Conservation (phyloP, 2,329 filamentous ascomycete genomes). For the Chalaropsis ovoidea region DNA sequence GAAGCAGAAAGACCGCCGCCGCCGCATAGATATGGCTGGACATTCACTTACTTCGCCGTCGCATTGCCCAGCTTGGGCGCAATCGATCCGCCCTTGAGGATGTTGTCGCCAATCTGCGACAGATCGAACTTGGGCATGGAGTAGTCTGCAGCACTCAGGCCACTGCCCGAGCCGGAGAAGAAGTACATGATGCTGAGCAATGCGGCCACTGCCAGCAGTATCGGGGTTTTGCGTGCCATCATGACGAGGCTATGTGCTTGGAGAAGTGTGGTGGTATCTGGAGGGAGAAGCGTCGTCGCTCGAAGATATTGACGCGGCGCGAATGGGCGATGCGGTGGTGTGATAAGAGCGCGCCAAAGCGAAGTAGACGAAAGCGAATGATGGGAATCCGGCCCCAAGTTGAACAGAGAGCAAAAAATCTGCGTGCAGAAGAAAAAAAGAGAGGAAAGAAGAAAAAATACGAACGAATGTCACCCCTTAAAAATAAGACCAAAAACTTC, state of each 20-base stretch:
- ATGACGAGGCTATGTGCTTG: background rate
- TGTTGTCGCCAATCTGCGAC: slow-evolving; percentile 36
- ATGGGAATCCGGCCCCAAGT: slow-evolving; percentile 14
- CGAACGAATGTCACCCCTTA: background rate
- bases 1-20: background rate
- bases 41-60: slow-evolving; percentile 55
- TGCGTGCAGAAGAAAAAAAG: background rate
- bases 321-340: background rate
- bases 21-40: background rate
- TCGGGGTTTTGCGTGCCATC: slow-evolving; percentile 46
- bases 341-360: background rate
- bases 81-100: slow-evolving; percentile 60
- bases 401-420: background rate
- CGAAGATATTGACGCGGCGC: background rate
- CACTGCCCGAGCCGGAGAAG: slow-evolving; percentile 39
- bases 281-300: background rate
- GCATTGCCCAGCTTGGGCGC: slow-evolving; percentile 75
- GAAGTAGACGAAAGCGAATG: background rate
- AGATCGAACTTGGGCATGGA: slow-evolving; percentile 33
- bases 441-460: background rate
- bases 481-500: background rate
- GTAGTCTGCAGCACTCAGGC: slow-evolving; percentile 18
- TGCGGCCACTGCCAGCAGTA: slow-evolving; percentile 46
- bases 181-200: slow-evolving; percentile 51
- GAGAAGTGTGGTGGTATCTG: background rate